Base-by-base conservation (phyloP, 495 filamentous ascomycete genomes). In the Neurospora sp. region DNA sequence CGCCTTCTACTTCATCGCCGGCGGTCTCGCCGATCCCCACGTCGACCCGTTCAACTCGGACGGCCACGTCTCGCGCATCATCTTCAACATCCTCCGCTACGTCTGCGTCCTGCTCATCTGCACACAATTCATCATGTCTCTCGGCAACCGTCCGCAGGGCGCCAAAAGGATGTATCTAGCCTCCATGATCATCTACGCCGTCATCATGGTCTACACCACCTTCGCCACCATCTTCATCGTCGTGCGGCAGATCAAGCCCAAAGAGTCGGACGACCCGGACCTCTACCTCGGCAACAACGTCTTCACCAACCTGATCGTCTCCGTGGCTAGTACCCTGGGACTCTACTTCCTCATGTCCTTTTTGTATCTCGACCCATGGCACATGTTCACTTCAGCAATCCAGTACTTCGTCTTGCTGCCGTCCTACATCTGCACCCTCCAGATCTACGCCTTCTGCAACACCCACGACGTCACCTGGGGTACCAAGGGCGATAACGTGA, bases 381-480 rank as follows among this genome's bases (percentile, higher is more conserved):
- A 99, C 85, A 97, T 99, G 94, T 92, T 98, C 83, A 99, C 96
- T 39, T 92, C 89, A 2, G 90, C 92, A 0, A 87, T 88, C n/a
- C 94, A 97, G 81, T 99, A 99, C 85, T 97, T 98, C 79, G 86
- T 93, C 69, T 89, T 99, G 38, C 85, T 99, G 35, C 96, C 96
- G 0, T 89, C 85, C 69, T 99, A 98, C 84, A 96, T 99, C 83
- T 98, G 96, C 86, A 98, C 93, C 0, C 85, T 99, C 38, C 96
- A 98, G 82, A 94, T 98, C 46, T 99, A 99, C 85, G 96, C 96
- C 42, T 98, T 99, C 82, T 99, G 96, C 87, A 99, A 99, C 86
- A 97, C 96, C 46, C 96, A 99, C 87, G 96, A 99, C 83, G 94
- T 99, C 14, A 97, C 94, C 5, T 99, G 96, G 96, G 96, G 96